Base-by-base conservation (phyloP, 176 grass and related monocot species). In the Stipa capillata region DNA sequence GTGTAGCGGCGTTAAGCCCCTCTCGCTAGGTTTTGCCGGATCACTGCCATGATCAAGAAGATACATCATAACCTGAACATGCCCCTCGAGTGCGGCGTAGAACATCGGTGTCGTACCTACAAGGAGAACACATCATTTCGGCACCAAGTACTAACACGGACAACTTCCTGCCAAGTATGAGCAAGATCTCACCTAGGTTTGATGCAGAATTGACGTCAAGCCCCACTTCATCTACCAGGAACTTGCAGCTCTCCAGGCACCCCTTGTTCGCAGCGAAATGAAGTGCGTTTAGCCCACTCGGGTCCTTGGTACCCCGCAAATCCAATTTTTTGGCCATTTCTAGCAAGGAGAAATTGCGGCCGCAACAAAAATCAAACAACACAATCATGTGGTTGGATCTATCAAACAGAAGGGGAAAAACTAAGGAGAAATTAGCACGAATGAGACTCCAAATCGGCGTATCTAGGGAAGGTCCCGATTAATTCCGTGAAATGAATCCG, bases 21-120 rank as follows among this genome's bases (percentile, higher is more conserved):
- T 79, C 23, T 68, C 44, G 18, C 79, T 56, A 7, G 63, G 48
- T 36, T n/a, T 59, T 21, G 65, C 57, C 8, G 79, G 84, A 71
- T 86, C 78, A 28, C 78, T 84, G n/a, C 83, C 79, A 17, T 48
- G 77, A 25, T 79, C 78, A 6, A 86, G 51, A 27, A 90, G 83
- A 62, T 90, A 90, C 63, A 8, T 57, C 12, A 48, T 25, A 69
- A 69, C 66, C 42, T 47, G 41, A 69, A 17, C 24, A 29, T 48
- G 45, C 47, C 66, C 66, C 42, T 69, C 47, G 7, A 69, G 66
- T 31, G 66, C 66, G 25, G 66, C 66, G 0, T 69, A 69, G 29
- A 69, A 69, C 66, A 69, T 47, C 25, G 66, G 66, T 18, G 66
- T 69, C 9, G 66, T 25, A 47, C 66, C 66, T 69, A 5, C 66